Evolutionary conservation across 2,329 filamentous ascomycete species (phyloP).

Genomic region (Pseudogymnoascus pannorum): DNA sequence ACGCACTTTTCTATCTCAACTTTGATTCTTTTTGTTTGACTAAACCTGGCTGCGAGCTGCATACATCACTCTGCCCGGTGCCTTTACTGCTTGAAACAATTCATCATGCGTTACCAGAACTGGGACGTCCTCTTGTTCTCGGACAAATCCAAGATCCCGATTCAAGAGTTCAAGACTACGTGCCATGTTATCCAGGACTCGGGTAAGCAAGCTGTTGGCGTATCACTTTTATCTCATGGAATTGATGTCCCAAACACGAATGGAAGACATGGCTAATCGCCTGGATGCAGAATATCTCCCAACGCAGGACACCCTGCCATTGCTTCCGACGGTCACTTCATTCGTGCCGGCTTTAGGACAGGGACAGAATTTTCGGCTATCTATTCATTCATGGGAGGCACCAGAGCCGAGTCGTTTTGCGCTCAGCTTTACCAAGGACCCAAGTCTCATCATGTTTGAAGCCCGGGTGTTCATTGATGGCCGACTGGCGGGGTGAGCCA

Average conservation of each 20-base stretch:
- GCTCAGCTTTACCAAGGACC: slow-evolving; percentile 46
- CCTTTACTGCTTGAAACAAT: background rate
- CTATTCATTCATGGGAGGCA: slow-evolving; percentile 65
- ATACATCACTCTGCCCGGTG: background rate
- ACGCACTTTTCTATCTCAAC: background rate
- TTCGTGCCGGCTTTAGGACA: slow-evolving; percentile 60
- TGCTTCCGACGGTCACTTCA: slow-evolving; percentile 60
- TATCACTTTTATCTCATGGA: slow-evolving; percentile 7
- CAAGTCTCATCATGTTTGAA: slow-evolving; percentile 54
- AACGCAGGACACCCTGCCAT: slow-evolving; percentile 36
- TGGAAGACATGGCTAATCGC: slow-evolving; percentile 11
- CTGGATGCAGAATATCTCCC: slow-evolving; percentile 12
- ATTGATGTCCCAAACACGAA: slow-evolving; percentile 11
- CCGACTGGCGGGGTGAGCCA: slow-evolving; percentile 48
- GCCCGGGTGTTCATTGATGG: slow-evolving; percentile 65
- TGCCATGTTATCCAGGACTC: slow-evolving; percentile 59
- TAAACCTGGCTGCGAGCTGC: background rate
- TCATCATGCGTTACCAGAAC: slow-evolving; percentile 71
- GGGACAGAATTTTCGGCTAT: slow-evolving; percentile 59
- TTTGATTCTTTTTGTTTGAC: background rate
- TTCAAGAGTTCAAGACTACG: slow-evolving; percentile 75
- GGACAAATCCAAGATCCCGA: slow-evolving; percentile 53
- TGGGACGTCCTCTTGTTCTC: slow-evolving; percentile 85
- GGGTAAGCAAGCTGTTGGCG: slow-evolving; percentile 25
- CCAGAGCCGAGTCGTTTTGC: slow-evolving; percentile 53